Base-by-base conservation (phyloP, 257 asterid species). In the Scutellaria minor region DNA sequence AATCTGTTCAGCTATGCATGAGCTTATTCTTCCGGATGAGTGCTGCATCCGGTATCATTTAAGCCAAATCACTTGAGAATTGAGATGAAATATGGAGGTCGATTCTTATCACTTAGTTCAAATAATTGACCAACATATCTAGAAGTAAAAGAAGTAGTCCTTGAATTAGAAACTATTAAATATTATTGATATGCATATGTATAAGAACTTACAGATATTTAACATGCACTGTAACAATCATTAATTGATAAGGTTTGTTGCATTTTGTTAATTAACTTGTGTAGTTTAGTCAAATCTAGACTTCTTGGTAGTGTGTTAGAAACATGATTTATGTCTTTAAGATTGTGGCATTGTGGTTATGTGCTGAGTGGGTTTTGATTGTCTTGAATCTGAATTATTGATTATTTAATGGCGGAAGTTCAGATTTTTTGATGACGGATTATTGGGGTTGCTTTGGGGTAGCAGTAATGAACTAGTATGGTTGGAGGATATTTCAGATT, bases 171-270 rank as follows among this genome's bases (percentile, higher is more conserved):
- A n/a, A n/a, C n/a, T n/a, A n/a, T n/a, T n/a, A n/a, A n/a, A n/a
- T n/a, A n/a, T n/a, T n/a, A n/a, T n/a, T n/a, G n/a, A n/a, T n/a
- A n/a, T n/a, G n/a, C n/a, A n/a, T n/a, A n/a, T n/a, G n/a, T n/a
- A n/a, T n/a, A n/a, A n/a, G n/a, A n/a, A n/a, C n/a, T n/a, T n/a
- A n/a, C n/a, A n/a, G n/a, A n/a, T n/a, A n/a, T n/a, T n/a, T n/a
- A n/a, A n/a, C n/a, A n/a, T n/a, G n/a, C n/a, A n/a, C n/a, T n/a
- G n/a, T n/a, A n/a, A 24, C 4, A 46, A 53, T 12, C n/a, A 18
- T 18, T 18, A 42, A 86, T 93, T 68, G 97, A 93, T 80, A 96
- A 93, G 98, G 97, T 93, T 76, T 63, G 78, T 71, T 45, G 51
- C 58, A 53, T 47, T 20, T 2, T 50, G 9, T 45, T 37, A 14